phyloP scores from a whole-genome alignment of 108 stramenopile species.

The Nitzschia inconspicua region DNA sequence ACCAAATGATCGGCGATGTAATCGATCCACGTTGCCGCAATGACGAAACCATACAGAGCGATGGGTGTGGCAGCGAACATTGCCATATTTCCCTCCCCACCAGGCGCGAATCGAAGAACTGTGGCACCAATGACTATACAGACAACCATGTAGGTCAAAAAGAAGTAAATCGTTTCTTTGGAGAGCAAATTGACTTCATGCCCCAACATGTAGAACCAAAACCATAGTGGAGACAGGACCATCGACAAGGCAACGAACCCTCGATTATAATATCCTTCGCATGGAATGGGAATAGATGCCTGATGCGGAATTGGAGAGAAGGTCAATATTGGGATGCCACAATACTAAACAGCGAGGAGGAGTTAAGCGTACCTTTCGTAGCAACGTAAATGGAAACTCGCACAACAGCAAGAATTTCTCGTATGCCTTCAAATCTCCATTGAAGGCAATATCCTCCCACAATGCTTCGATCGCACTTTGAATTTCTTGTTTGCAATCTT shows the following conservation, averaged over 20 bases:
- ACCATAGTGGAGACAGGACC: conserved; percentile 70
- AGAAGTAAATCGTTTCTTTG: conserved; percentile 8
- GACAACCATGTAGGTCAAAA: conserved; percentile 31
- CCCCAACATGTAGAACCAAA: conserved; percentile 55
- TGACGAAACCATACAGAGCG: conserved; percentile 82
- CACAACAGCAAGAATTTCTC: conserved; percentile 61
- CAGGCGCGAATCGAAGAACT: conserved; percentile 70
- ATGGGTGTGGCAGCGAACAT: conserved; percentile 70
- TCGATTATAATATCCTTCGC: conserved; percentile 85
- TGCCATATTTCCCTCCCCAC: conserved; percentile 73
- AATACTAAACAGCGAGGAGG: neutral
- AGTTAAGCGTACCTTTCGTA: conserved; percentile 47
- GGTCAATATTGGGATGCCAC: neutral
- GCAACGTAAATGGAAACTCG: conserved; percentile 77
- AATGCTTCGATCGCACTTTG: conserved; percentile 29
- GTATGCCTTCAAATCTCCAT: conserved; percentile 49
- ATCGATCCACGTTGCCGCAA: conserved; percentile 95
- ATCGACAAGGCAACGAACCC: conserved; percentile 71
- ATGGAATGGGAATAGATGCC: conserved; percentile 74
- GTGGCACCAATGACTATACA: conserved; percentile 21
- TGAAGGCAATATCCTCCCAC: conserved; percentile 67
- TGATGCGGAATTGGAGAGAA: neutral
- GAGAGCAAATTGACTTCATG: conserved; percentile 50
- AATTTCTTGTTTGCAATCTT: conserved; percentile 62
- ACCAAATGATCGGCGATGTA: conserved; percentile 90